Percentiles rank a stretch among this genome's conserved stretches.
Conservation (phyloP, 306 rosid species). For the Ormosia emarginata region DNA sequence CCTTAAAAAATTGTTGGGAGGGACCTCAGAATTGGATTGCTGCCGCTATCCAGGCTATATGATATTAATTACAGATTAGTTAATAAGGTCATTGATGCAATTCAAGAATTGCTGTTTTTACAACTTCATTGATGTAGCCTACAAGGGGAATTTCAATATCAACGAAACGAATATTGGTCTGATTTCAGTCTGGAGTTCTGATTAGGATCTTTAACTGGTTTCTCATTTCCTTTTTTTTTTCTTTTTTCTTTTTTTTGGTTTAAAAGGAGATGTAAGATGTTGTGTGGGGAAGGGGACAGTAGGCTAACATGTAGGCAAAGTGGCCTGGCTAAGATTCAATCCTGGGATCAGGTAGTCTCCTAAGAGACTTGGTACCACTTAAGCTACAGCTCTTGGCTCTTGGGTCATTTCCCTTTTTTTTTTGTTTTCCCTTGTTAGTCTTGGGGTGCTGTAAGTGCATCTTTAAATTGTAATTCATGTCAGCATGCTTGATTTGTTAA, state of each 20-base stretch:
- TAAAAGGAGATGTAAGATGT: not conserved
- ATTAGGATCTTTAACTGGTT: not conserved
- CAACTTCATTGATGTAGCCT: not conserved
- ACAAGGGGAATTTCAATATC: not conserved
- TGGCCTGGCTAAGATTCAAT: not conserved
- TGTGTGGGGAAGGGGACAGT: not conserved
- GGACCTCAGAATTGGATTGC: not conserved
- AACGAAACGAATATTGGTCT: not conserved
- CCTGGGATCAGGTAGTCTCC: not conserved
- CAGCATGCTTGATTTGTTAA: not conserved
- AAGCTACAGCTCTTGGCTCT: not conserved
- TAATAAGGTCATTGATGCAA: not conserved
- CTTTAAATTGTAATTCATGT: not conserved
- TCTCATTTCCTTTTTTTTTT: not conserved
- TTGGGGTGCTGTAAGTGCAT: not conserved
- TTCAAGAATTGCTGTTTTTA: not conserved
- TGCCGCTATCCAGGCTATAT: not conserved
- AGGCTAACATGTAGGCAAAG: constrained; percentile 8
- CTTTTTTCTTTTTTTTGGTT: not conserved
- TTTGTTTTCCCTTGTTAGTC: not conserved
- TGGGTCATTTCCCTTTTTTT: not conserved
- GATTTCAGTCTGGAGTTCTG: not conserved
- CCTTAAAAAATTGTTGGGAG: not conserved
- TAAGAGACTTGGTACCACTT: not conserved
- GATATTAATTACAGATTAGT: not conserved